Base-by-base conservation (phyloP, 129 eudicot species). In the Helianthus annuus region DNA sequence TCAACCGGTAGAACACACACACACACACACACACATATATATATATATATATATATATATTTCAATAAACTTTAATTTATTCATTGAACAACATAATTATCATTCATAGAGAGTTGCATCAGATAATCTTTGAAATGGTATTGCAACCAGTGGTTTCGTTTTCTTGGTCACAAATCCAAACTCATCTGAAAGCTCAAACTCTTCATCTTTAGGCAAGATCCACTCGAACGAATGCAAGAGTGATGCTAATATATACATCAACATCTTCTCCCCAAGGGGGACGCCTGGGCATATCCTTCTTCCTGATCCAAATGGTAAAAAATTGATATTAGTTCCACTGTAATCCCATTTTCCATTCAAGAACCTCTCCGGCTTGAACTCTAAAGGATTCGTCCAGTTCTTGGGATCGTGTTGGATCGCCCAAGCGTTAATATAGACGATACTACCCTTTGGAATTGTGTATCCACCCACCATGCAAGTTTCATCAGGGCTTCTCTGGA, bases 361-460 rank as follows among this genome's bases (percentile, higher is more conserved):
- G 70, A 70, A 78, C 1, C 82, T 78, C 59, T 78, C 77, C 0
- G 82, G 77, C 15, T 57, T 78, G n/a, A 78, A 78, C 17, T 70
- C 51, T 16, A 62, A 11, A 2, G 77, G 71, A 39, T 78, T 19
- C 0, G 27, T 2, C 77, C 82, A 78, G 16, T 71, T 69, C 27
- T 63, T 42, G 7, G 72, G 81, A 27, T 78, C 76, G 0, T 40
- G 73, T 3, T 82, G 85, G 34, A 87, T 79, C 0, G 83, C 78
- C 79, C 80, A 74, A 32, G 64, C 76, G 1, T 87, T 87, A 0
- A 84, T 45, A 6, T 65, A 53, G 14, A 84, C 81, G 1, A 48
- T 48, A 6, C 74, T 29, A 2, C 63, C 81, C 73, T 84, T 84
- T 6, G 92, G 92, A 27, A 87, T 56, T 3, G 55, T 40, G 81